Conservation (phyloP, 805 yeast genomes). For the Sugiyamaella mastotermitis region DNA sequence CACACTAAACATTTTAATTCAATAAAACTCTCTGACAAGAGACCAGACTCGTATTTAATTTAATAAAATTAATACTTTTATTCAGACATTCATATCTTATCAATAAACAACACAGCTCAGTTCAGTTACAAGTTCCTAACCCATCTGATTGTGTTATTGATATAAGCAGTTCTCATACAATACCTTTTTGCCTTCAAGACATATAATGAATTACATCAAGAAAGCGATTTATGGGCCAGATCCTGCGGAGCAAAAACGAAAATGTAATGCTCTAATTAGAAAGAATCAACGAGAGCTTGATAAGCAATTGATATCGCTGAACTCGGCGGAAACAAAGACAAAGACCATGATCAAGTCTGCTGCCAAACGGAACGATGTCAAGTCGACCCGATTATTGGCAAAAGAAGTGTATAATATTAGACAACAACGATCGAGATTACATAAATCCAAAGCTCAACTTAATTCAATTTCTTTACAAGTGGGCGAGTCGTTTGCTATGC, state of each 20-base stretch:
- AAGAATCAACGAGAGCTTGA: slow-evolving; percentile 83
- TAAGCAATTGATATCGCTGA: slow-evolving; percentile 59
- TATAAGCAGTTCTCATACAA: no score
- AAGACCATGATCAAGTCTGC: slow-evolving; percentile 67
- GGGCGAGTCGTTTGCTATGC: slow-evolving; percentile 84
- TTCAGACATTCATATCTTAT: no score
- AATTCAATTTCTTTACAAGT: slow-evolving; percentile 84
- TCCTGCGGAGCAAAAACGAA: slow-evolving; percentile 75
- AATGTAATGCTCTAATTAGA: slow-evolving; percentile 71
- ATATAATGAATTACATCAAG: slow-evolving; percentile 83
- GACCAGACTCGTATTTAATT: no score
- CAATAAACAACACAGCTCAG: no score
- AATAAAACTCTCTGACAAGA: no score
- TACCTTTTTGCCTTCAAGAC: no score
- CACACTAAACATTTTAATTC: no score
- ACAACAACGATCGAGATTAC: slow-evolving; percentile 67
- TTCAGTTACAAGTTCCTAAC: no score
- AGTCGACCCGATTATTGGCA: slow-evolving; percentile 74
- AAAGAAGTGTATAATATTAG: slow-evolving; percentile 69
- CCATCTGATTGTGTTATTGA: no score
- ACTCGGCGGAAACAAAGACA: slow-evolving; percentile 63
- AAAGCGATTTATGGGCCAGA: slow-evolving; percentile 95
- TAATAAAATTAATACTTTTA: no score
- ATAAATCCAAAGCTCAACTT: slow-evolving; percentile 76
- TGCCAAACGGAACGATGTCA: slow-evolving; percentile 70